Evolutionary conservation across 352 stramenopile genomes (phyloP), one percentile per base, ranked within the genome.

Genomic region (Phytophthora sojae): DNA sequence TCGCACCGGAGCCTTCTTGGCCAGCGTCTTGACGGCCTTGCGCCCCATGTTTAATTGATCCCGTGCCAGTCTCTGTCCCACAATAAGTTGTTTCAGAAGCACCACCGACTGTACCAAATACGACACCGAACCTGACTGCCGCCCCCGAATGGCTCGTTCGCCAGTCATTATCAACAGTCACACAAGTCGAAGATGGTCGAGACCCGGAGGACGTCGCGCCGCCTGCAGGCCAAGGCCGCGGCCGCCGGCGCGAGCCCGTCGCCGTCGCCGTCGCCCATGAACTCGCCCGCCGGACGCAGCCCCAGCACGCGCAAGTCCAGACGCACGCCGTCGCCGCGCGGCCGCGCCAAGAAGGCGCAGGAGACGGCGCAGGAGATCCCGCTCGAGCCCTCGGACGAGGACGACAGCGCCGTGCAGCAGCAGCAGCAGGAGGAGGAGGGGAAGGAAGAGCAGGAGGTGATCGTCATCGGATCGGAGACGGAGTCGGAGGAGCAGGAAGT

Each of bases 181-280:
- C 1, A 14, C 39, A 49, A 49, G 58, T 21, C 35, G 9, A 64
- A 57, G 15, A 93, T 93, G 86, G 86, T 93, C 49, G 75, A 81
- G 42, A 93, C 86, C 57, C 81, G 86, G 66, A 62, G 86, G 26
- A 85, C 79, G 57, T 88, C 83, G 29, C 79, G 71, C 53, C 86
- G 86, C 26, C 77, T 93, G 29, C 83, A 91, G 75, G 82, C 81
- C 17, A 84, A 88, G 69, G 57, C 69, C 7, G 57, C 52, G 21
- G 59, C 67, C 44, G 26, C 19, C 2, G 30, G 9, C 44, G 6
- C 64, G 8, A 78, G 61, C 17, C 69, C 70, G 12, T 61, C n/a
- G n/a, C n/a, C n/a, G n/a, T n/a, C 67, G 12, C 69, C 72, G 23
- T 73, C 69, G 3, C 71, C 54, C 6, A 47, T 57, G 30, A 57